phyloP scores from a whole-genome alignment of 2,329 filamentous ascomycete species.

The Arthrobotrys iridis region DNA sequence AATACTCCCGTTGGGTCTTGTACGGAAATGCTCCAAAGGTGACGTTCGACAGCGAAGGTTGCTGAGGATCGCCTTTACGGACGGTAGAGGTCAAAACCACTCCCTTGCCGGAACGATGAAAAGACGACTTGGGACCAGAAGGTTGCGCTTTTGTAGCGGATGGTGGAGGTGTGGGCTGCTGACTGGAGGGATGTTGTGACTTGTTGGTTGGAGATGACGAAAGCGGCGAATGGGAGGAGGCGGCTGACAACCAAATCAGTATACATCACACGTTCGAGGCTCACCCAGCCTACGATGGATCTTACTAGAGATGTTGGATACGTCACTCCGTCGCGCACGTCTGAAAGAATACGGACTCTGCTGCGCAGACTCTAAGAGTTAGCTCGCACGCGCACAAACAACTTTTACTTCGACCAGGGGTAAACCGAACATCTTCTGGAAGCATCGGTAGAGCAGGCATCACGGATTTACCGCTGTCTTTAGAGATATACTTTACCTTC shows the following conservation, averaged over 20 bases:
- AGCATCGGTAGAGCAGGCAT: background rate
- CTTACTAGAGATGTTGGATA: constrained; percentile 18
- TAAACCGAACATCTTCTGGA: background rate
- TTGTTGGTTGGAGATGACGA: constrained; percentile 3
- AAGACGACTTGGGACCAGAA: background rate
- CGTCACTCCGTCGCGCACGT: constrained; percentile 6
- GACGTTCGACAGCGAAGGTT: constrained; percentile 20
- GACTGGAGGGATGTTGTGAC: background rate
- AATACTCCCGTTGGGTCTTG: constrained; percentile 35
- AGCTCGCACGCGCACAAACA: background rate
- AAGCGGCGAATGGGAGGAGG: background rate
- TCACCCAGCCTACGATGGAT: background rate
- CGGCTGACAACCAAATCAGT: background rate
- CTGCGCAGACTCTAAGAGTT: background rate
- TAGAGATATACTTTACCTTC: background rate
- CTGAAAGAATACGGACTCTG: constrained; percentile 36
- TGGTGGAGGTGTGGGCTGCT: background rate
- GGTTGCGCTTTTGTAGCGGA: background rate
- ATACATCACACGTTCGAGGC: background rate
- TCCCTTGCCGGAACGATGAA: background rate
- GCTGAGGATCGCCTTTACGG: constrained; percentile 27
- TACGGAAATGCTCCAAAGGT: constrained; percentile 36
- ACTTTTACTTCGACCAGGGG: background rate
- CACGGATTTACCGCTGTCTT: background rate
- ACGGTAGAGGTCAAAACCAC: background rate